Evolutionary conservation across 2,329 filamentous ascomycete species (phyloP).

Genomic region (Periconia sp.): DNA sequence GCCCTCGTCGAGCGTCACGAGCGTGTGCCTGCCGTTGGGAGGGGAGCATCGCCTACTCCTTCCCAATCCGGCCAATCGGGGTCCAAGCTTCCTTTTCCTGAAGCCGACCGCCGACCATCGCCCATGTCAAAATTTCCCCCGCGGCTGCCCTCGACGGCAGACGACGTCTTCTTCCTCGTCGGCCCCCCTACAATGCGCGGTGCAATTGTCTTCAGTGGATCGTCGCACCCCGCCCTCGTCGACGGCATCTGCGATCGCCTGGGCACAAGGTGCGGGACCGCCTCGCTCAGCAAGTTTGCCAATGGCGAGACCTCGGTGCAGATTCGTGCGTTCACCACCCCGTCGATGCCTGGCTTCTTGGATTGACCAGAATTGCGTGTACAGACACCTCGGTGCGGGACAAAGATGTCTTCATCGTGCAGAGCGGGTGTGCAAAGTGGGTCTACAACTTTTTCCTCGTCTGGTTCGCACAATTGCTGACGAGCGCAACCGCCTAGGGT

Average conservation of each 20-base stretch:
- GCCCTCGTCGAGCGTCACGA: too few relatives aligned
- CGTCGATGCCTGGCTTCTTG: slow-evolving; percentile 5
- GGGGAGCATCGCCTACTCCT: slow-evolving; percentile 3
- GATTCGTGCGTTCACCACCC: slow-evolving; percentile 56
- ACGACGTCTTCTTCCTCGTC: slow-evolving; percentile 36
- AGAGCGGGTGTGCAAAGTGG: slow-evolving; percentile 86
- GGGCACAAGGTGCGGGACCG: slow-evolving; percentile 64
- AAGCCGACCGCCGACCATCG: slow-evolving; percentile 11
- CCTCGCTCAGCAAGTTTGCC: slow-evolving; percentile 69
- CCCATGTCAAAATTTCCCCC: slow-evolving; percentile 20
- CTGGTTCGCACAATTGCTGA: slow-evolving; percentile 32
- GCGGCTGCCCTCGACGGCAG: slow-evolving; percentile 27
- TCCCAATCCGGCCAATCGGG: not conserved
- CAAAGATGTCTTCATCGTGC: slow-evolving; percentile 98
- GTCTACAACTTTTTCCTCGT: slow-evolving; percentile 28
- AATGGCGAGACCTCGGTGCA: slow-evolving; percentile 75
- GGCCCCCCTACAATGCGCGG: slow-evolving; percentile 63
- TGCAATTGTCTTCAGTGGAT: slow-evolving; percentile 71
- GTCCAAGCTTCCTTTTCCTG: too few relatives aligned
- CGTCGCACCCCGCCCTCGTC: slow-evolving; percentile 68
- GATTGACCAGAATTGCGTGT: slow-evolving; percentile 23
- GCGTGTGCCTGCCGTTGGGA: slow-evolving; percentile 1
- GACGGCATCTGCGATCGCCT: slow-evolving; percentile 71
- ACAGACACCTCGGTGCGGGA: slow-evolving; percentile 78
- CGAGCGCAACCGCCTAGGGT: slow-evolving; percentile 59